These are phyloP conservation scores for Metarhizium robertsii DNA, from an alignment of 2,329 filamentous ascomycete genomes.

Conservation along the genomic window DNA sequence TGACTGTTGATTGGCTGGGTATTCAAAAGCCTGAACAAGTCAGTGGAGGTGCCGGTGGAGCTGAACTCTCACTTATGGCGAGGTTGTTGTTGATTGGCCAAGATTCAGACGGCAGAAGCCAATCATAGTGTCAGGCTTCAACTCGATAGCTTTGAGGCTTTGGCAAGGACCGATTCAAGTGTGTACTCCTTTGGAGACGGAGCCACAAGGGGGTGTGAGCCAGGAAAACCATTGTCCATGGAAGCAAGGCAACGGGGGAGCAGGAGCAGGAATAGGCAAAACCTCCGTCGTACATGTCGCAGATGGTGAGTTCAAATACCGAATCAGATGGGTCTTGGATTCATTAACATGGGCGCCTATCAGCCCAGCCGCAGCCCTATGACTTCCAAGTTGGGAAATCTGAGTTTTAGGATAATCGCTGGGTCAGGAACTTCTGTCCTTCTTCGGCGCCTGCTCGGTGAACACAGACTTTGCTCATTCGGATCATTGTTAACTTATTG, in stretches of 20 bases:
- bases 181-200: neutral
- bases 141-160: neutral
- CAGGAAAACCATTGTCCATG: neutral
- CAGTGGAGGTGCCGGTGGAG: conserved; percentile 15
- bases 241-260: neutral
- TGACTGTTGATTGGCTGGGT: conserved; percentile 20
- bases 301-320: neutral
- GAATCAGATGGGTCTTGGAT: neutral
- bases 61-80: conserved; percentile 2
- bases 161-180: too few species aligned
- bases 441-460: conserved; percentile 5
- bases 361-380: neutral
- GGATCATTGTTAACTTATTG: neutral
- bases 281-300: neutral
- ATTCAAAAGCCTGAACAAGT: conserved; percentile 4
- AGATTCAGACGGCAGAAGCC: conserved; percentile 1
- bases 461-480: neutral
- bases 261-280: conserved; percentile 4
- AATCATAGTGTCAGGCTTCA: conserved; percentile 4
- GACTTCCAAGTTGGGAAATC: neutral
- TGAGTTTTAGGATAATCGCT: neutral
- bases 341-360: neutral
- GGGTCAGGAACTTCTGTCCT: conserved; percentile 3
- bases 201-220: neutral
- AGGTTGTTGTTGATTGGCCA: conserved; percentile 11